phyloP scores from a whole-genome alignment of 2,329 filamentous ascomycete genomes.

The Emmonsia crescens region DNA sequence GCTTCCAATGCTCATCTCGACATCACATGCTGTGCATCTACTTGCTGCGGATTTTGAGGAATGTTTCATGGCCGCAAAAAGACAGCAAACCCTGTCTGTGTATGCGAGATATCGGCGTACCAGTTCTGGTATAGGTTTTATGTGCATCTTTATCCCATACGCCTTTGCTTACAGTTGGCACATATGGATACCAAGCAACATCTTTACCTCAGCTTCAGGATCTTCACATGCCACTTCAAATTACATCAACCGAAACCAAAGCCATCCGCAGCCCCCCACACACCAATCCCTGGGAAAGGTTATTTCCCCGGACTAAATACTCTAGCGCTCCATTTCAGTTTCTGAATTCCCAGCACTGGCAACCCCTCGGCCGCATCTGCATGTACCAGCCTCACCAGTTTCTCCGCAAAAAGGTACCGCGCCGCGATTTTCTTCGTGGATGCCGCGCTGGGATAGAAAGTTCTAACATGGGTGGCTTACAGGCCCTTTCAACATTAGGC shows the following conservation, averaged over 20 bases:
- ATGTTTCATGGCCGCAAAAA: not conserved
- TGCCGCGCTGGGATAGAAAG: not conserved
- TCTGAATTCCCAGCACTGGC: not conserved
- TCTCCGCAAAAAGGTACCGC: not conserved
- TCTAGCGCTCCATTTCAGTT: not conserved
- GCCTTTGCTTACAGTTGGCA: not conserved
- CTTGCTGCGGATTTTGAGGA: not conserved
- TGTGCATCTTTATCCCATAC: not conserved
- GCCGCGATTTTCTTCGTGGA: not conserved
- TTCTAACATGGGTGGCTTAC: not conserved
- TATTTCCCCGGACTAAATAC: not conserved
- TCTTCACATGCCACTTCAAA: not conserved
- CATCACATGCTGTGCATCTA: not conserved
- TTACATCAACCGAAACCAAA: not conserved
- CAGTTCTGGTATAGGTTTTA: not conserved
- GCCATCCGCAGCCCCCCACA: not conserved
- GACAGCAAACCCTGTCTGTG: not conserved
- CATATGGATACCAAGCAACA: not conserved
- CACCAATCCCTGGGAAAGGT: not conserved
- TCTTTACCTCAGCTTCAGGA: not conserved
- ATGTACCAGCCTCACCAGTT: not conserved
- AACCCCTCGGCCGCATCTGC: not conserved
- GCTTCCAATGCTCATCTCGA: not conserved
- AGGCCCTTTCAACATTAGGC: not conserved
- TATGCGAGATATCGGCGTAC: not conserved